Conservation (phyloP, 371 early-diverging fungal species). For the Mucor velutinosus region DNA sequence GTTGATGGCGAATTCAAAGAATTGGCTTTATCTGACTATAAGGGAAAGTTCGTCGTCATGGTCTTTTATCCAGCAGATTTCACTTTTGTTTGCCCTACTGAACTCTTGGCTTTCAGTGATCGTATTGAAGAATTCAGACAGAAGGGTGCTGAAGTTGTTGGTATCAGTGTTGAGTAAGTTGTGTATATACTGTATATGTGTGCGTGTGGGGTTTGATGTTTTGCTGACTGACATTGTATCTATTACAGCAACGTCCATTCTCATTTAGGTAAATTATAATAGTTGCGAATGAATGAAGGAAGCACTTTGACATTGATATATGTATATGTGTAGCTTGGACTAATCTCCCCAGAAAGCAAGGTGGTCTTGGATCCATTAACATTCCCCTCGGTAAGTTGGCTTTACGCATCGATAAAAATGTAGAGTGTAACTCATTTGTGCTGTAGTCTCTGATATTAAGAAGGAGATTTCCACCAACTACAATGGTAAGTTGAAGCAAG, state of each 20-base stretch:
- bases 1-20: constrained; percentile 80
- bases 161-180: constrained; percentile 79
- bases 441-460: constrained; percentile 80
- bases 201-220: background rate
- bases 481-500: constrained; percentile 67
- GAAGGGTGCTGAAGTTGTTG: constrained; percentile 76
- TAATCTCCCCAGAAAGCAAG: constrained; percentile 62
- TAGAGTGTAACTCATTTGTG: background rate
- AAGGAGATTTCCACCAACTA: constrained; percentile 84
- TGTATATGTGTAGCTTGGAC: constrained; percentile 55
- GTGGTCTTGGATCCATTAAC: constrained; percentile 93
- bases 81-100: constrained; percentile 92
- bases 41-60: constrained; percentile 69
- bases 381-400: constrained; percentile 49
- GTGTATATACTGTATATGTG: background rate
- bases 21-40: constrained; percentile 84
- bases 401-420: background rate
- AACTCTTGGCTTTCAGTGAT: constrained; percentile 90
- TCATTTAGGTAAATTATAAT: constrained; percentile 42
- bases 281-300: background rate
- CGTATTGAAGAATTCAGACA: constrained; percentile 80
- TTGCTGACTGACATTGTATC: background rate
- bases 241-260: constrained; percentile 43
- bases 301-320: constrained; percentile 21
- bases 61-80: constrained; percentile 58